A percentile compares a stretch with the other conserved stretches of the same genome.
phyloP scores from a whole-genome alignment of 208 protist genomes.

The Trypanosoma lewisi region DNA sequence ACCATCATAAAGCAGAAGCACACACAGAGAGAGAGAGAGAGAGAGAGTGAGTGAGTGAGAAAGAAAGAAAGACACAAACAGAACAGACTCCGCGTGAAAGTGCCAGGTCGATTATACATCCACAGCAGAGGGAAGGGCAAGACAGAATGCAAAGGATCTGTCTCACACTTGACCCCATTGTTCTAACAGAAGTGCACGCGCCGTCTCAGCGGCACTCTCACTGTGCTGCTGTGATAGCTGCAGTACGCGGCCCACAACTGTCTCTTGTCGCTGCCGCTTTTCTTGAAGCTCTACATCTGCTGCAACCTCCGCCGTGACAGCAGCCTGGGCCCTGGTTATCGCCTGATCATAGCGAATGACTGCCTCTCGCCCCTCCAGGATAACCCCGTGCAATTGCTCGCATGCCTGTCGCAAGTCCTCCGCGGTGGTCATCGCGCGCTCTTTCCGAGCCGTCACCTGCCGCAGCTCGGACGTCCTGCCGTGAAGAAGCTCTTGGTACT shows the following conservation, averaged over 20 bases:
- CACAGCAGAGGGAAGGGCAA: background rate
- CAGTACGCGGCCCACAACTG: slow-evolving; percentile 40
- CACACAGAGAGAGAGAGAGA: background rate
- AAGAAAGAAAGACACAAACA: background rate
- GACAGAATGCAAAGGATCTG: too few species aligned
- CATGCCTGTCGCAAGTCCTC: slow-evolving; percentile 33
- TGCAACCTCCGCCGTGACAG: slow-evolving; percentile 32
- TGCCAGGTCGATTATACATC: background rate
- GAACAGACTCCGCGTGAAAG: background rate
- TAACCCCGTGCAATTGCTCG: slow-evolving; percentile 32
- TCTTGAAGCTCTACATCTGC: slow-evolving; percentile 63
- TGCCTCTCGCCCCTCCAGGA: slow-evolving; percentile 47
- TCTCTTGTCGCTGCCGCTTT: slow-evolving; percentile 35
- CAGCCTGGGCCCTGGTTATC: slow-evolving; percentile 37
- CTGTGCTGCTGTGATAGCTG: slow-evolving; percentile 35
- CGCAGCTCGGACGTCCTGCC: slow-evolving; percentile 51
- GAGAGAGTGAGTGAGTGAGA: too few species aligned
- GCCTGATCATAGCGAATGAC: slow-evolving; percentile 67
- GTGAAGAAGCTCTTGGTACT: slow-evolving; percentile 50
- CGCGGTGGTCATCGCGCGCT: slow-evolving; percentile 30
- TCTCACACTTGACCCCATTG: background rate
- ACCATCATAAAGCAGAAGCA: too few species aligned
- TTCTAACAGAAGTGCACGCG: slow-evolving; percentile 30
- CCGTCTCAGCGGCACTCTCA: slow-evolving; percentile 42
- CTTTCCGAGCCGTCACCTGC: slow-evolving; percentile 30